These are phyloP conservation scores for Fusarium redolens DNA, from an alignment of 2,329 filamentous ascomycete genomes.

Conservation along the genomic window DNA sequence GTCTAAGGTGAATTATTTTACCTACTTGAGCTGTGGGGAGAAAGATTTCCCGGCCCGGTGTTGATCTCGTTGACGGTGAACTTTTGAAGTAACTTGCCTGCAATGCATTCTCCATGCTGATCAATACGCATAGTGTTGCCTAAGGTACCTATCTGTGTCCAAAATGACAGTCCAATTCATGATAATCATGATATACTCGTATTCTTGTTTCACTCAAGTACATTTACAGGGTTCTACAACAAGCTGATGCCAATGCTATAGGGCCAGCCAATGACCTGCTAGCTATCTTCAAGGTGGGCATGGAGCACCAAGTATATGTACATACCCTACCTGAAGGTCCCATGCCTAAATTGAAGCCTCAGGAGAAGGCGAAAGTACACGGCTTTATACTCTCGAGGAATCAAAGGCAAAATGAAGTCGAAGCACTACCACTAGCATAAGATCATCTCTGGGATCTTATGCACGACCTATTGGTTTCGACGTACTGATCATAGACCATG, in stretches of 20 bases:
- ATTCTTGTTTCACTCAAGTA: background rate
- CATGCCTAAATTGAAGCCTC: background rate
- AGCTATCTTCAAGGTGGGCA: constrained; percentile 4
- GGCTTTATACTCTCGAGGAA: background rate
- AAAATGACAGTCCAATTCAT: constrained; percentile 7
- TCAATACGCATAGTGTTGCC: too few relatives aligned
- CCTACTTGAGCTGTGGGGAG: background rate
- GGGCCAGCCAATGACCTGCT: constrained; percentile 33
- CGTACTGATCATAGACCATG: background rate
- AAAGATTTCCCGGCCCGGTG: background rate
- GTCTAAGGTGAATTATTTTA: background rate
- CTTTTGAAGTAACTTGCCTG: background rate
- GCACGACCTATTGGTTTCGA: background rate
- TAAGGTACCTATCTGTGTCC: background rate
- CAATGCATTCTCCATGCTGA: background rate
- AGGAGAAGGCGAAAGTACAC: background rate
- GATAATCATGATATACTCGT: constrained; percentile 10
- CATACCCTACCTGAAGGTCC: background rate
- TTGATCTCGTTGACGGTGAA: background rate
- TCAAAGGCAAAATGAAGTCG: background rate
- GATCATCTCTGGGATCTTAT: background rate
- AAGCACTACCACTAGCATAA: background rate
- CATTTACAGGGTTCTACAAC: constrained; percentile 22
- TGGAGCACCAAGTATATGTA: background rate
- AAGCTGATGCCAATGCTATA: constrained; percentile 29